phyloP scores from a whole-genome alignment of 495 filamentous ascomycete genomes.

The Lepraria neglecta region DNA sequence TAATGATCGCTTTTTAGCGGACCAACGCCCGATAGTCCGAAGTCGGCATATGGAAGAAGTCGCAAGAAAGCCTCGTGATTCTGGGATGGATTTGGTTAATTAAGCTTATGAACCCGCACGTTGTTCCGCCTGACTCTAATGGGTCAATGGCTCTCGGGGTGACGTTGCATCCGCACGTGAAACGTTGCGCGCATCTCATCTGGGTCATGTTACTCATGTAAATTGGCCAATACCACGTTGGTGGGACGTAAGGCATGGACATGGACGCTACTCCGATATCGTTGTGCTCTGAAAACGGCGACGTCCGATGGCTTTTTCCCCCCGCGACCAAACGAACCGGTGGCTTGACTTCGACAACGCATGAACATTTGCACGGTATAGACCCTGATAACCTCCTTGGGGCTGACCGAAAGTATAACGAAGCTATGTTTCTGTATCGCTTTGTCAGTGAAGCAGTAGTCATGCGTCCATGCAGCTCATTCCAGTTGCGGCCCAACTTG shows the following conservation, averaged over 20 bases:
- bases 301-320: not conserved
- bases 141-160: conserved; percentile 2
- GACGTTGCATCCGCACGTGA: not conserved
- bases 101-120: not conserved
- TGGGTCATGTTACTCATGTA: not conserved
- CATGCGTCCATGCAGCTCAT: not conserved
- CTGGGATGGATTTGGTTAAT: no score
- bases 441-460: not conserved
- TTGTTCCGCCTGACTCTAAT: conserved; percentile 1
- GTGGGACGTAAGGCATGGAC: not conserved
- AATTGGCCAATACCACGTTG: not conserved
- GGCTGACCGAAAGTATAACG: conserved; percentile 1
- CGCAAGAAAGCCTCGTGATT: conserved; percentile 6
- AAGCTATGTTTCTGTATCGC: not conserved
- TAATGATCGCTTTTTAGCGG: not conserved
- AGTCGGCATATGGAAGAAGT: not conserved
- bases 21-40: not conserved
- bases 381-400: not conserved
- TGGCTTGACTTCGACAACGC: not conserved
- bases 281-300: not conserved
- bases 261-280: not conserved
- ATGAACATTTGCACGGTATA: no score
- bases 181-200: not conserved
- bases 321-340: not conserved
- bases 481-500: not conserved